Evolutionary conservation across 2,329 filamentous ascomycete genomes (phyloP).

Genomic region (Neopestalotiopsis sp.): DNA sequence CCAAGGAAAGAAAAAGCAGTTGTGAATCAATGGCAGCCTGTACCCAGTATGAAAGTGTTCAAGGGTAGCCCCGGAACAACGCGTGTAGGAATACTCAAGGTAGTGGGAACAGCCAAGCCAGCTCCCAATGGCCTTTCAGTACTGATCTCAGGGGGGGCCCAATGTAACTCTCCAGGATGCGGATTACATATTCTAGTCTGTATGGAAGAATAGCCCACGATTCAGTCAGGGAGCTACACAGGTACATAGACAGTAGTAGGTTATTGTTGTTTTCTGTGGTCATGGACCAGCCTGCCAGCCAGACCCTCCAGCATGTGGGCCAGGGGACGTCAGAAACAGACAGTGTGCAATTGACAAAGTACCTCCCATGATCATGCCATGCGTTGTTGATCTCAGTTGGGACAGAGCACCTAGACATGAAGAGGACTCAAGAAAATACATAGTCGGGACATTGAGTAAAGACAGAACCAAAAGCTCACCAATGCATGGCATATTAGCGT

Average conservation of each 20-base stretch:
- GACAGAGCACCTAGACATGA: neutral
- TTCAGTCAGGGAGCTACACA: slow-evolving; percentile 12
- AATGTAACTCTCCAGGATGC: slow-evolving; percentile 9
- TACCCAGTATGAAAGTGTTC: neutral
- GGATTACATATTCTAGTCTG: neutral
- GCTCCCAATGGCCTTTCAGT: neutral
- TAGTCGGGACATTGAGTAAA: neutral
- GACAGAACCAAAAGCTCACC: neutral
- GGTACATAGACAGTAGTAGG: neutral
- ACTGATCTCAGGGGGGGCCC: neutral
- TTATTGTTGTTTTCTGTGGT: neutral
- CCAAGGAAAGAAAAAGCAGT: neutral
- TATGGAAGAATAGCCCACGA: slow-evolving; percentile 3
- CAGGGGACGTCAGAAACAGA: neutral
- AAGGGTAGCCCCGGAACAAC: slow-evolving; percentile 8
- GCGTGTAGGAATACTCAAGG: slow-evolving; percentile 8
- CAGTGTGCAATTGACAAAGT: neutral
- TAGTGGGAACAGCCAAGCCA: slow-evolving; percentile 10
- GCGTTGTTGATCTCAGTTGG: neutral
- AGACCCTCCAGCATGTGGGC: neutral
- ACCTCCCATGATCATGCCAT: neutral
- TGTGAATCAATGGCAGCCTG: neutral
- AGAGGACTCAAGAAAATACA: neutral
- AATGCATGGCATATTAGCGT: slow-evolving; percentile 1
- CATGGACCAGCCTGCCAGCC: slow-evolving; percentile 1